Base-by-base conservation (phyloP, 805 yeast species). In the Yamadazyma paraphyllophila region DNA sequence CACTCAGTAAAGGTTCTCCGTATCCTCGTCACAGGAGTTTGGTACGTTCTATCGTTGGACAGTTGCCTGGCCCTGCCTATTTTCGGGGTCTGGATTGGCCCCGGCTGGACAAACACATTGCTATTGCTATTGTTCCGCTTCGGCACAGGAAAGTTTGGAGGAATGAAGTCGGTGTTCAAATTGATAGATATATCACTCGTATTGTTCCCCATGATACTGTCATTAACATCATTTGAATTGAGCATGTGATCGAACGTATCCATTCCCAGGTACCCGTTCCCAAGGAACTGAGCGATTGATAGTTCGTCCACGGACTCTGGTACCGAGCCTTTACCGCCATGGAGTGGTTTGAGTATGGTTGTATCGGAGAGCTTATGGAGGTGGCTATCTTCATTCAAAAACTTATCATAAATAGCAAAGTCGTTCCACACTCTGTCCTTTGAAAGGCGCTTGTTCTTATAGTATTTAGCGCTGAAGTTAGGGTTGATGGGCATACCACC, bases 1-100 rank as follows among this genome's bases (percentile, higher is more conserved):
- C n/a, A 45, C 15, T 43, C 45, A 8, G 45, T 45, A 30, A 44
- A 29, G 14, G 27, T 39, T 47, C 54, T 53, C 59, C 65, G 59
- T 10, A 68, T 67, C 36, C 75, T 57, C 1, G 73, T 56, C 20
- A 71, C 64, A 1, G 77, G 77, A 0, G 77, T 71, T 50, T 69
- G 75, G 49, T 67, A 68, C 35, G 53, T 62, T 48, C 65, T 63
- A 40, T 71, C 76, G 16, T 60, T 61, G 1, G 73, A 66, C 1
- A 65, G 54, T 50, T 69, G 74, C 31, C 76, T 56, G 4, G 69
- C 60, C 49, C 73, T 56, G 11, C 42, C 51, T 2, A 67, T 49
- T 33, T 73, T 46, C 1, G 77, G 77, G 8, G 77, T 71, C 47
- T 70, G 75, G 32, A 41, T 47, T 26, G 25, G 12, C 12, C 17